These are phyloP conservation scores for Trichoderma guizhouense DNA, from an alignment of 2,329 filamentous ascomycete genomes.

Conservation along the genomic window DNA sequence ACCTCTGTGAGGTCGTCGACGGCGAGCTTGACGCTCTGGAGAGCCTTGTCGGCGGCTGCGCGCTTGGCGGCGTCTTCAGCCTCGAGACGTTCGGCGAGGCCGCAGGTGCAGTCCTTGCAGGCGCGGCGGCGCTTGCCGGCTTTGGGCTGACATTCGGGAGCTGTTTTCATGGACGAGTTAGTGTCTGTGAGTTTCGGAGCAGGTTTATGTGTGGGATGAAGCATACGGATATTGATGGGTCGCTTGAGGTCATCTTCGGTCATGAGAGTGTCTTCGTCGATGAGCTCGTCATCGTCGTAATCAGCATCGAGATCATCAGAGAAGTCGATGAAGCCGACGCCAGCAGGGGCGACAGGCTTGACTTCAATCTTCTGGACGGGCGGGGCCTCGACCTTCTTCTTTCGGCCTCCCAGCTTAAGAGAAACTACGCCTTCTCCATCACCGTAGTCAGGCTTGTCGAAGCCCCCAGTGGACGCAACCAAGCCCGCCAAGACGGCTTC, in stretches of 20 bases:
- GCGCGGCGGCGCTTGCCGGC: conserved; percentile 84
- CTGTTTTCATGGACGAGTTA: conserved; percentile 36
- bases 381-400: conserved; percentile 31
- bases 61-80: conserved; percentile 77
- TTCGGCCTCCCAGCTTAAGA: conserved; percentile 40
- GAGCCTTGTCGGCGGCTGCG: conserved; percentile 60
- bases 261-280: conserved; percentile 86
- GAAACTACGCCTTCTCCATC: conserved; percentile 56
- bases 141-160: conserved; percentile 83
- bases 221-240: conserved; percentile 77
- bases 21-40: conserved; percentile 68
- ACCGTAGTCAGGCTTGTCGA: conserved; percentile 64
- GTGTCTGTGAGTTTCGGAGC: conserved; percentile 15
- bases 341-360: conserved; percentile 43
- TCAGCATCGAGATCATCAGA: conserved; percentile 52
- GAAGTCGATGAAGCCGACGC: conserved; percentile 65
- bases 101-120: conserved; percentile 98
- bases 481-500: conserved; percentile 85
- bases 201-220: background rate
- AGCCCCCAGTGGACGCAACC: conserved; percentile 59
- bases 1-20: conserved; percentile 78
- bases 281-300: conserved; percentile 73
- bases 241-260: conserved; percentile 79
- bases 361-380: conserved; percentile 37
- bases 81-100: conserved; percentile 78